Evolutionary conservation across 1,284 basidiomycete species (phyloP), one percentile per base, ranked within the genome.

Genomic region (Chalciporus sp.): DNA sequence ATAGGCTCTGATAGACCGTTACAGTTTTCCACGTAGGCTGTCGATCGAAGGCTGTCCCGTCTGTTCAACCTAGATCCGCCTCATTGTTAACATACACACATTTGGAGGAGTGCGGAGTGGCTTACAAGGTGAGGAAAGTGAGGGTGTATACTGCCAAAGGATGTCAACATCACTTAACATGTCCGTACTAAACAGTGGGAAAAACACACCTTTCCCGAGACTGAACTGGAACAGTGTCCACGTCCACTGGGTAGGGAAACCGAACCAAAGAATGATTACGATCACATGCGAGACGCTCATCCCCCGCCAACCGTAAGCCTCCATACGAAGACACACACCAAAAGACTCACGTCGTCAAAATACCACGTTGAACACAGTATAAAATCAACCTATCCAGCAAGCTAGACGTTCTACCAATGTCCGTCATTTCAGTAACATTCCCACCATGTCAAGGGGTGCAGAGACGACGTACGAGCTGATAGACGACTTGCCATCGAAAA

Each of bases 201-300:
- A 37, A 2, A 12, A 0, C 51, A n/a, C 1, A 61, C 62, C 52
- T 54, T 62, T 62, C 9, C 61, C 52, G 7, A 59, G 47, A 28
- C 56, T 53, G 7, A 63, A 53, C 31, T 54, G 57, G 20, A 64
- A 53, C 42, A 62, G 16, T 4, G 53, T 26, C 60, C 62, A 64
- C n/a, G 42, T 12, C 42, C 28, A 52, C 3, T 20, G 26, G 2
- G 17, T 39, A 23, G 52, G 48, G n/a, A 62, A 41, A 7, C 26
- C 2, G 31, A 41, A 56, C 59, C 57, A 62, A 3, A 64, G 56
- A 26, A 26, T 51, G 1, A 53, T 0, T 39, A 59, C 52, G 3
- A 50, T 14, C 20, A n/a, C 47, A 16, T 61, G 59, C 3, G 47
- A 53, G 10, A 59, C 31, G 16, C 60, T 61, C n/a, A n/a, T n/a